Conservation (phyloP, 768 basidiomycete species). For the Naganishia randhawae region DNA sequence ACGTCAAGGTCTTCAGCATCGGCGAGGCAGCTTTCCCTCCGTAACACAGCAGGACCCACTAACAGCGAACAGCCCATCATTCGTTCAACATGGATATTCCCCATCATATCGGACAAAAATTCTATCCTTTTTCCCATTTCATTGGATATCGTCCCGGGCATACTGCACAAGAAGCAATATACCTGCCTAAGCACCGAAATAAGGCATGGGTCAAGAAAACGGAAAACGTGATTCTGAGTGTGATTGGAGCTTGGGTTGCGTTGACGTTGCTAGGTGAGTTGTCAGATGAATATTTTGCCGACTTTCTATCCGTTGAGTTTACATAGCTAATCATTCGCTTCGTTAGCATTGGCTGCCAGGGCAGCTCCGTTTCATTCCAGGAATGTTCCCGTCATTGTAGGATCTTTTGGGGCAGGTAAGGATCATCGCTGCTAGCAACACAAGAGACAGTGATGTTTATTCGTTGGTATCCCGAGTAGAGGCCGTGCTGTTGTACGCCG, state of each 20-base stretch:
- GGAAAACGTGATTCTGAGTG: conserved; percentile 13
- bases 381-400: conserved; percentile 4
- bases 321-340: not conserved
- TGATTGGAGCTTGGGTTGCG: conserved; percentile 20
- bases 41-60: not conserved
- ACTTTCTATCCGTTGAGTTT: not conserved
- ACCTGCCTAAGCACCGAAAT: not conserved
- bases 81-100: conserved; percentile 20
- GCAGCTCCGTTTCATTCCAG: conserved; percentile 11
- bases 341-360: not conserved
- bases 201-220: conserved; percentile 21
- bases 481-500: conserved; percentile 11
- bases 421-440: not conserved
- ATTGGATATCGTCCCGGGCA: conserved; percentile 18
- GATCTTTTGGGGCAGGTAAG: conserved; percentile 14
- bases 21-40: not conserved
- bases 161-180: not conserved
- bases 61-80: not conserved
- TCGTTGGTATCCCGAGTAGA: not conserved
- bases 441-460: not conserved
- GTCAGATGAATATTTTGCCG: not conserved
- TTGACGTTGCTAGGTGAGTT: conserved; percentile 12
- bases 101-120: conserved; percentile 11
- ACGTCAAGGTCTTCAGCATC: not conserved
- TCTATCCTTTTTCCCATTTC: conserved; percentile 24